These are phyloP conservation scores for Boletus patriciae DNA, from an alignment of 768 basidiomycete genomes.

Conservation along the genomic window DNA sequence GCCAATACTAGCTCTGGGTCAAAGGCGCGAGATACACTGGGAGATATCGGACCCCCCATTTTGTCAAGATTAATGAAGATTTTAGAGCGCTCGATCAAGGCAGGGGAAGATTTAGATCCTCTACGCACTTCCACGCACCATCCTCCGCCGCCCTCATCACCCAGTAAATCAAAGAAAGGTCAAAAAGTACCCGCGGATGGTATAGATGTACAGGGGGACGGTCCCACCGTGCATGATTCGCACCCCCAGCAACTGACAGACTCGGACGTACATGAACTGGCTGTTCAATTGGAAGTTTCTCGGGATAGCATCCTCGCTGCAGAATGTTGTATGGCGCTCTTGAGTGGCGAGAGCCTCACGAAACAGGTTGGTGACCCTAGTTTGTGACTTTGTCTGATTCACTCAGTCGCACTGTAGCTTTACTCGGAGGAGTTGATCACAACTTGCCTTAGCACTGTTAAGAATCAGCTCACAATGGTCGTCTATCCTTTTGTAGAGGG, in stretches of 20 bases:
- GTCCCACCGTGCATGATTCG: slow-evolving; percentile 3
- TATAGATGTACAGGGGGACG: neutral
- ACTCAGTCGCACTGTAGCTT: slow-evolving; percentile 46
- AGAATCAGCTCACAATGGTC: slow-evolving; percentile 75
- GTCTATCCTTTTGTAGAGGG: slow-evolving; percentile 88
- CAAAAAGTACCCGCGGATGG: slow-evolving; percentile 30
- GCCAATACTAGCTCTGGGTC: slow-evolving; percentile 38
- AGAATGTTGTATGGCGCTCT: slow-evolving; percentile 76
- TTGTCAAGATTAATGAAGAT: slow-evolving; percentile 72
- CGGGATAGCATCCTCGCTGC: slow-evolving; percentile 78
- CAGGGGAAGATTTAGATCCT: slow-evolving; percentile 73
- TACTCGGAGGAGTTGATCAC: slow-evolving; percentile 95
- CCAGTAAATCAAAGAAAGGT: slow-evolving; percentile 48
- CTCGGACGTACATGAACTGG: slow-evolving; percentile 50
- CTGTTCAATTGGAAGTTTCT: slow-evolving; percentile 55
- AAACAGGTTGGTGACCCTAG: slow-evolving; percentile 66
- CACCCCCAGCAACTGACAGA: slow-evolving; percentile 40
- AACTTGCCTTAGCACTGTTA: slow-evolving; percentile 70
- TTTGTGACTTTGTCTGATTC: neutral
- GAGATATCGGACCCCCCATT: slow-evolving; percentile 61
- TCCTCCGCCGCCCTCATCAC: slow-evolving; percentile 36
- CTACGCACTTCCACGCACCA: slow-evolving; percentile 44
- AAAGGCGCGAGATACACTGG: slow-evolving; percentile 54
- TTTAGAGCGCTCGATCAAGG: slow-evolving; percentile 74
- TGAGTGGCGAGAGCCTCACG: slow-evolving; percentile 75